Percentiles rank a stretch among this genome's conserved stretches.
Evolutionary conservation across 2,329 filamentous ascomycete genomes (phyloP).

Genomic region (Graphilbum sp.): DNA sequence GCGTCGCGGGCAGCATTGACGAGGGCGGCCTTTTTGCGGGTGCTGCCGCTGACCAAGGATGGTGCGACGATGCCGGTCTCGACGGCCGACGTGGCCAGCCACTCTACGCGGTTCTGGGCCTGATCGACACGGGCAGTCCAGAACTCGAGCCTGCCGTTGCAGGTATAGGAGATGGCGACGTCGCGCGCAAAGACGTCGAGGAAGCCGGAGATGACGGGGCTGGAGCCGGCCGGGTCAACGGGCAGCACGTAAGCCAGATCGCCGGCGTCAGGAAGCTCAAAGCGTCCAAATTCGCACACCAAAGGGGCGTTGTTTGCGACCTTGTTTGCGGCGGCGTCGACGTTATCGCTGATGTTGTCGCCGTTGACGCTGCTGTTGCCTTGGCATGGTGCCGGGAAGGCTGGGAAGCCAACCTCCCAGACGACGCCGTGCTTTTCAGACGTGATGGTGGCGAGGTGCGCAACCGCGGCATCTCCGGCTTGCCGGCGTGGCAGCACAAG

Average conservation of each 20-base stretch:
- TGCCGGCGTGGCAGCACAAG: conserved; percentile 53
- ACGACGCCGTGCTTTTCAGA: conserved; percentile 64
- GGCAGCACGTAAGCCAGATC: conserved; percentile 54
- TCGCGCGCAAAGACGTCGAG: conserved; percentile 77
- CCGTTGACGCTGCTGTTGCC: not conserved
- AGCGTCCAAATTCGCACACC: conserved; percentile 54
- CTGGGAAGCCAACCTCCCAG: conserved; percentile 58
- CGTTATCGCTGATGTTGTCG: conserved; percentile 8
- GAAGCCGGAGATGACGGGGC: conserved; percentile 56
- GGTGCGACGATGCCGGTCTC: conserved; percentile 61
- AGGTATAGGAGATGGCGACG: conserved; percentile 71
- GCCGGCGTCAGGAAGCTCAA: conserved; percentile 46
- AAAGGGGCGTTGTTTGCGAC: conserved; percentile 16
- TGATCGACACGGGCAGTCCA: conserved; percentile 67
- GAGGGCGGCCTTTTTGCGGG: conserved; percentile 71
- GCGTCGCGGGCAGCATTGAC: conserved; percentile 58
- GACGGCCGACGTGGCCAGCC: conserved; percentile 67
- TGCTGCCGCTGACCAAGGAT: conserved; percentile 69
- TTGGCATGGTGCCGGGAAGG: conserved; percentile 9
- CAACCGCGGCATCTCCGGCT: conserved; percentile 35
- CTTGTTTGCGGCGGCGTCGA: conserved; percentile 15
- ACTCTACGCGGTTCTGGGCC: conserved; percentile 47
- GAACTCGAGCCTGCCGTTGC: conserved; percentile 57
- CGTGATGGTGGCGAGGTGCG: conserved; percentile 68
- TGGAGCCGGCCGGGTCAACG: conserved; percentile 70